A percentile compares a stretch with the other conserved stretches of the same genome.
phyloP scores from a whole-genome alignment of 2,329 filamentous ascomycete species.

The Trichoderma sp. region DNA sequence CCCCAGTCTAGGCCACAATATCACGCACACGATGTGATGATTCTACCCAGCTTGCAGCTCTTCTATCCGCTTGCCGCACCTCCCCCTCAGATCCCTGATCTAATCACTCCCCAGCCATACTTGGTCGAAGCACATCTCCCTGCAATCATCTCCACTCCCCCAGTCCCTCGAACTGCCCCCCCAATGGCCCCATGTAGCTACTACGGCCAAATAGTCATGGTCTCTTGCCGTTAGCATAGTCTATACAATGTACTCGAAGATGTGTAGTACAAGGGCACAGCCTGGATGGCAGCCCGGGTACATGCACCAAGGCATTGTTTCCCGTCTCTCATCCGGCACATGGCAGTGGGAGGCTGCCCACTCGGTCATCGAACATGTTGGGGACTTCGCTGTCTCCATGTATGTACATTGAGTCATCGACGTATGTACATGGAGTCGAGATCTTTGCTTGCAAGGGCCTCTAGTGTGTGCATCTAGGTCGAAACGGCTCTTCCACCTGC shows the following conservation, averaged over 20 bases:
- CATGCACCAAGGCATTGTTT: constrained; percentile 19
- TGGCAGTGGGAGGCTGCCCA: neutral
- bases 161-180: neutral
- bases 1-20: constrained; percentile 13
- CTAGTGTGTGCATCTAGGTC: constrained; percentile 22
- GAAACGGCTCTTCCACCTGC: constrained; percentile 11
- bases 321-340: constrained; percentile 3
- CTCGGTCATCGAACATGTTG: constrained; percentile 5
- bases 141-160: constrained; percentile 18
- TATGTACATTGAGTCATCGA: neutral
- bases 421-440: neutral
- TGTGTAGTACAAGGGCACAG: neutral
- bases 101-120: neutral
- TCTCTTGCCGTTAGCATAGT: neutral
- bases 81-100: constrained; percentile 14
- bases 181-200: neutral
- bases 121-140: constrained; percentile 13
- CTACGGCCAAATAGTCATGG: neutral
- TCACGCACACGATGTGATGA: constrained; percentile 17
- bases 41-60: constrained; percentile 13
- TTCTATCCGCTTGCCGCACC: neutral
- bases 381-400: constrained; percentile 5
- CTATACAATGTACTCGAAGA: neutral
- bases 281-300: constrained; percentile 19
- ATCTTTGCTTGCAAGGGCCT: constrained; percentile 12